Base-by-base conservation (phyloP, 2,329 filamentous ascomycete species). In the Paecilomyces dactylethromorphus region DNA sequence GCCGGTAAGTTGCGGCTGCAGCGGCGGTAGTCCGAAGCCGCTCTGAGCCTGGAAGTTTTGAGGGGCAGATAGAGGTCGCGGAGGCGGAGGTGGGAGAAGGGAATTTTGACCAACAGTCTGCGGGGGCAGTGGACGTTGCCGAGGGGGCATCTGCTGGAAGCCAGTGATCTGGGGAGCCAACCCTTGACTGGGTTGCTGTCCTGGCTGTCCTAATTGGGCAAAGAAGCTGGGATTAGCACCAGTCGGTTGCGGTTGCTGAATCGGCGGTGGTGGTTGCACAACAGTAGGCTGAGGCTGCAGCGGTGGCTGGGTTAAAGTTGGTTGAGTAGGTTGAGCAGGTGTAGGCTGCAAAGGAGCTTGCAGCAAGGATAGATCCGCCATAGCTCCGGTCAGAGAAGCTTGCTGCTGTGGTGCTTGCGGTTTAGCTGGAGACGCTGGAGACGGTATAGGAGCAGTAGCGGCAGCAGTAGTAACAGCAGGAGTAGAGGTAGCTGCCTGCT, bases 1-100 rank as follows among this genome's bases (percentile, higher is more conserved):
- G 8, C 93, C 92, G 4, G 94, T 97, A 74, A 92, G 84, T 71
- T 97, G 93, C 56, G 91, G 87, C 71, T 92, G 88, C 65, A 97
- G 76, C 15, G 90, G 87, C 55, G 90, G 86, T 18, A 88, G 84
- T 7, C 84, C 83, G 71, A 95, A 94, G 3, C 81, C 82, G 72
- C 83, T 92, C 53, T 86, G 86, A 69, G 89, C 88, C 55, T 85
- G 75, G 60, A 81, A 88, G 57, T 91, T 89, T 71, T 91, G 89
- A 26, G 94, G 93, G 45, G 94, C 93, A 49, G 93, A 97, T 12
- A 94, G 82, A 7, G 94, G 89, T 61, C 94, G 84, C 56, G 87
- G 84, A 11, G 92, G 91, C 18, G 90, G 91, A 7, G 92, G 91
- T 54, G 88, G 84, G 62, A 92, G 84, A 39, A 96, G 79, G 18